Percentiles rank a stretch among this genome's conserved stretches.
Evolutionary conservation across 805 yeast species (phyloP).

Genomic region (Candida corydali): DNA sequence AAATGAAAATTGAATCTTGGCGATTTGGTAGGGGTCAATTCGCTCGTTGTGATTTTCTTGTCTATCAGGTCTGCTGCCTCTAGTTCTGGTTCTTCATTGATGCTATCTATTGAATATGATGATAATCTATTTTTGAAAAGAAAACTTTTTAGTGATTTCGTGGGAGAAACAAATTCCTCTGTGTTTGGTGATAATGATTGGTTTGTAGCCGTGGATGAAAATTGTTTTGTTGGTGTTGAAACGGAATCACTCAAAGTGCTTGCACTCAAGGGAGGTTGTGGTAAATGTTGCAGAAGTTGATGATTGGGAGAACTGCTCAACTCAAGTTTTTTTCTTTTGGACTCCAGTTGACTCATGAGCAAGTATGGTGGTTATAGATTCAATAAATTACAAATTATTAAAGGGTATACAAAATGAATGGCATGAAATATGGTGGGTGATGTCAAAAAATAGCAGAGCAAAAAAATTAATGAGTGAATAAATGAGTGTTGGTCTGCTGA

Average conservation of each 20-base stretch:
- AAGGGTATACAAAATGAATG: too few species aligned
- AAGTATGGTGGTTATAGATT: too few species aligned
- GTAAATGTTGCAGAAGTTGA: too few species aligned
- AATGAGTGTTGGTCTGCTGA: too few species aligned
- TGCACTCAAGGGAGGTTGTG: not conserved
- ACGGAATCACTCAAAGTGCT: conserved; percentile 1
- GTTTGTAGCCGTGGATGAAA: not conserved
- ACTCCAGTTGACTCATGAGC: too few species aligned
- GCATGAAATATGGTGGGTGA: too few species aligned
- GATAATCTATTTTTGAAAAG: conserved; percentile 20
- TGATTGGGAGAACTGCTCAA: too few species aligned
- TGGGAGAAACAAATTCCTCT: conserved; percentile 20
- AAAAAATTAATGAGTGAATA: too few species aligned
- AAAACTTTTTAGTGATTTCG: conserved; percentile 21
- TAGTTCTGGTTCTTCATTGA: conserved; percentile 19
- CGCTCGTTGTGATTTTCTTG: too few species aligned
- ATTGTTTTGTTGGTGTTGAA: conserved; percentile 4
- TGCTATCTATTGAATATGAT: conserved; percentile 20
- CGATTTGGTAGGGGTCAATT: conserved; percentile 7
- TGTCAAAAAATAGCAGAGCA: too few species aligned
- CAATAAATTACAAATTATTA: too few species aligned
- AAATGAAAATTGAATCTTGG: conserved; percentile 10
- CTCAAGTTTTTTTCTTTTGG: too few species aligned
- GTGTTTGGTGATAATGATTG: conserved; percentile 1
- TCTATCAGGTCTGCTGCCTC: not conserved